These are phyloP conservation scores for Penicillium sumatraense DNA, from an alignment of 2,329 filamentous ascomycete species.

Conservation along the genomic window DNA sequence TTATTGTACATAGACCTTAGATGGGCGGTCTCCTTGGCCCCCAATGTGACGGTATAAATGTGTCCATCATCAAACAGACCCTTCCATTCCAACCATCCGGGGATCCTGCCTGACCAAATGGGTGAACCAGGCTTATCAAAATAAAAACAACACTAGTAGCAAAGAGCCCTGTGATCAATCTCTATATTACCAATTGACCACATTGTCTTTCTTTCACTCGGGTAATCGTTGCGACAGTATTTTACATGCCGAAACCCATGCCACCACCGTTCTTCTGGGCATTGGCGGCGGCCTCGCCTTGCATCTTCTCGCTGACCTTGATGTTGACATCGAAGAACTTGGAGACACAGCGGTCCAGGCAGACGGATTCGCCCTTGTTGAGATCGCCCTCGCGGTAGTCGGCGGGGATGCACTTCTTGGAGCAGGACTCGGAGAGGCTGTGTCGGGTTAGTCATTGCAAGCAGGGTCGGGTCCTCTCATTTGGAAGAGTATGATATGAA, in stretches of 20 bases:
- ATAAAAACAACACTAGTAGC: constrained; percentile 4
- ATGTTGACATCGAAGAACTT: constrained; percentile 99
- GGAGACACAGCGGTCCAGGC: constrained; percentile 92
- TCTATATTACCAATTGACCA: neutral
- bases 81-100: constrained; percentile 1
- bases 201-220: neutral
- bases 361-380: constrained; percentile 98
- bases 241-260: constrained; percentile 57
- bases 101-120: neutral
- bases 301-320: constrained; percentile 97
- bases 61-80: constrained; percentile 18
- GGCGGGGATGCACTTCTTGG: constrained; percentile 88
- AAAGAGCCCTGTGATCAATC: neutral
- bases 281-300: constrained; percentile 76
- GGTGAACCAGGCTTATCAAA: constrained; percentile 15
- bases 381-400: constrained; percentile 95
- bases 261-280: constrained; percentile 59
- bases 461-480: no score
- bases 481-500: neutral
- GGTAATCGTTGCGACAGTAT: neutral
- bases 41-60: constrained; percentile 27
- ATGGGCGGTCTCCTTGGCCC: constrained; percentile 21
- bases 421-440: constrained; percentile 86
- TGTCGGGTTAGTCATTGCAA: constrained; percentile 1
- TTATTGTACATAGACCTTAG: constrained; percentile 32